Conservation (phyloP, 75 land plant species). For the Ceratopteris richardii region DNA sequence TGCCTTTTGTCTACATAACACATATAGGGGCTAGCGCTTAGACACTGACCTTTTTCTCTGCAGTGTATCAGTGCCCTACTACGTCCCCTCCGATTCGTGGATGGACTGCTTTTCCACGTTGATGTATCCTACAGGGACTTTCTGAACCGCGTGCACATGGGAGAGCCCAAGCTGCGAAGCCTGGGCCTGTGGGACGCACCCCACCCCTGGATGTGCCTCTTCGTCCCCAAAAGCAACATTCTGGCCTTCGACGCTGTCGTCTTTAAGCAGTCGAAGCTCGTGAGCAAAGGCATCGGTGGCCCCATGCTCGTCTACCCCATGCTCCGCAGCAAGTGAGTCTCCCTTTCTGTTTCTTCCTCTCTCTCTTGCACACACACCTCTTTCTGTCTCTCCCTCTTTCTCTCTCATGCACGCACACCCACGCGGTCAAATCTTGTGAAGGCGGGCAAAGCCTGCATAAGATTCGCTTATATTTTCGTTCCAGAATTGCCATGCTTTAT, state of each 20-base stretch:
- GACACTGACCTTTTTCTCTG: not conserved
- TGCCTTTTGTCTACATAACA: too few relatives aligned
- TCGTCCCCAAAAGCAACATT: slow-evolving; percentile 46
- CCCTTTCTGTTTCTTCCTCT: not conserved
- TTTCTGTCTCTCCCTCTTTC: too few relatives aligned
- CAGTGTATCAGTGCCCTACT: slow-evolving; percentile 37
- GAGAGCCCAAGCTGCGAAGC: slow-evolving; percentile 42
- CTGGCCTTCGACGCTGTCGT: slow-evolving; percentile 40
- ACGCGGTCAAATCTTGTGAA: too few relatives aligned
- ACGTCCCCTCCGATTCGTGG: slow-evolving; percentile 25
- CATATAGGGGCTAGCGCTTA: too few relatives aligned
- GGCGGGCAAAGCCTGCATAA: too few relatives aligned
- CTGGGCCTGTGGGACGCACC: slow-evolving; percentile 60
- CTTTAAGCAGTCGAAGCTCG: slow-evolving; percentile 26
- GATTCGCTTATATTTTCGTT: too few relatives aligned
- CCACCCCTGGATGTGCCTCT: slow-evolving; percentile 71
- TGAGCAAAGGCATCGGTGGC: slow-evolving; percentile 54
- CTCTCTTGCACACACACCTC: too few relatives aligned
- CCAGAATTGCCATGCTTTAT: too few relatives aligned
- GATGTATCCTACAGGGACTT: slow-evolving; percentile 60
- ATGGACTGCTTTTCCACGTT: slow-evolving; percentile 33
- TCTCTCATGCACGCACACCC: too few relatives aligned
- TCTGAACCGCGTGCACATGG: slow-evolving; percentile 45
- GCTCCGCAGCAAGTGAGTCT: slow-evolving; percentile 45
- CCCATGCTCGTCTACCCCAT: slow-evolving; percentile 61